Evolutionary conservation across 2,329 filamentous ascomycete species (phyloP).

Genomic region (Juglanconis juglandina): DNA sequence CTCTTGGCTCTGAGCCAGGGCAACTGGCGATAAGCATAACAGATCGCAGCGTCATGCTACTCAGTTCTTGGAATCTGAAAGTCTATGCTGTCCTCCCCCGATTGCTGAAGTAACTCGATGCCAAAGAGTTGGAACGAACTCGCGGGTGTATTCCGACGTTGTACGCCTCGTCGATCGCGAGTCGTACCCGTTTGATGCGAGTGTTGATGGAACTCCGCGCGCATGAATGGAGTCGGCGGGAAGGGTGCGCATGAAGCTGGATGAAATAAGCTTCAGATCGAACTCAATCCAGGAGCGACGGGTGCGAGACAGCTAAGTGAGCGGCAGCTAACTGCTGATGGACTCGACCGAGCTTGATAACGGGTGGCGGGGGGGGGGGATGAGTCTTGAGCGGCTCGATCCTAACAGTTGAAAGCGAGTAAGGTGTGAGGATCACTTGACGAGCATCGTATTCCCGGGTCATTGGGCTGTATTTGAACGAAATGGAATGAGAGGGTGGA

Average conservation of each 20-base stretch:
- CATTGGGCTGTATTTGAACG: neutral
- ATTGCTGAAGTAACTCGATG: constrained; percentile 1
- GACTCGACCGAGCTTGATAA: neutral
- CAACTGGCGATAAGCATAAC: constrained; percentile 67
- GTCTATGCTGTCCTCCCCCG: neutral
- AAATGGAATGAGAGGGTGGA: neutral
- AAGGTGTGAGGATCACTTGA: neutral
- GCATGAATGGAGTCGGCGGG: too few species aligned
- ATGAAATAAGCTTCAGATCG: neutral
- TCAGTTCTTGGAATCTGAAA: neutral
- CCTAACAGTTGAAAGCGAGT: neutral
- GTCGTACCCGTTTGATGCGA: neutral
- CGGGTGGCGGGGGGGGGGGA: too few species aligned
- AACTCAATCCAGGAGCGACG: neutral
- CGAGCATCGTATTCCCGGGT: neutral
- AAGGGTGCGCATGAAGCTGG: neutral
- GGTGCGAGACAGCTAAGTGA: too few species aligned
- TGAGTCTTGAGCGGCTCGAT: neutral
- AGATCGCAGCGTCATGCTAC: neutral
- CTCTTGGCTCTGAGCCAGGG: constrained; percentile 85
- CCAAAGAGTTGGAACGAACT: neutral
- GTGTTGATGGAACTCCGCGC: neutral
- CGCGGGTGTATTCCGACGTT: neutral
- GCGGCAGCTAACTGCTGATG: too few species aligned
- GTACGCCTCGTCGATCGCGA: neutral